Percentiles rank a stretch among this genome's conserved stretches.
Conservation (phyloP, 148 eudicot genomes). For the Vaccinium corymbosum region DNA sequence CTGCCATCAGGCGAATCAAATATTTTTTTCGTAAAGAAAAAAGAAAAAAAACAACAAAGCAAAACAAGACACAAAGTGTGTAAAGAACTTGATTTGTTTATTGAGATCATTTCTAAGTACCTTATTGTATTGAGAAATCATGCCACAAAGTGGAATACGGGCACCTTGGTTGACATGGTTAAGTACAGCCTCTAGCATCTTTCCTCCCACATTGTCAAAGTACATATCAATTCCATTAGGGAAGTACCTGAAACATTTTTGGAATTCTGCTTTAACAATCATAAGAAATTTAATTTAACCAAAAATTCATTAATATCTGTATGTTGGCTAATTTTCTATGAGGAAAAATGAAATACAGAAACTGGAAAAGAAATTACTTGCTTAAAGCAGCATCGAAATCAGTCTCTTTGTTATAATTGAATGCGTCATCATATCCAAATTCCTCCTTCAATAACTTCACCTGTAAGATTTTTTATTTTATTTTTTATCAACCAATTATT, state of each 20-base stretch:
- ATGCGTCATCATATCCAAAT: constrained; percentile 38
- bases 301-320: neutral
- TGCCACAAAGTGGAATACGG: constrained; percentile 37
- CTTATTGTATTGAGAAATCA: constrained; percentile 43
- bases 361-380: constrained; percentile 23
- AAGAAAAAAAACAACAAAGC: too few species aligned
- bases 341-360: neutral
- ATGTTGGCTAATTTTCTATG: neutral
- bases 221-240: constrained; percentile 39
- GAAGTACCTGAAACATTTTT: constrained; percentile 24
- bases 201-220: constrained; percentile 44
- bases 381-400: constrained; percentile 37
- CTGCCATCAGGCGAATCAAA: too few species aligned
- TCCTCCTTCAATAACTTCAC: constrained; percentile 36
- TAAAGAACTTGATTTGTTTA: too few species aligned
- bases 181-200: constrained; percentile 42
- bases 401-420: constrained; percentile 32
- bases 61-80: too few species aligned
- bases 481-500: too few species aligned
- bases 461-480: constrained; percentile 16
- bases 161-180: constrained; percentile 39
- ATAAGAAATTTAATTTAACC: neutral
- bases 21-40: too few species aligned
- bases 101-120: neutral
- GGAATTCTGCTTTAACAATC: neutral